phyloP scores from a whole-genome alignment of 208 protist species.

The Strigomonas culicis region DNA sequence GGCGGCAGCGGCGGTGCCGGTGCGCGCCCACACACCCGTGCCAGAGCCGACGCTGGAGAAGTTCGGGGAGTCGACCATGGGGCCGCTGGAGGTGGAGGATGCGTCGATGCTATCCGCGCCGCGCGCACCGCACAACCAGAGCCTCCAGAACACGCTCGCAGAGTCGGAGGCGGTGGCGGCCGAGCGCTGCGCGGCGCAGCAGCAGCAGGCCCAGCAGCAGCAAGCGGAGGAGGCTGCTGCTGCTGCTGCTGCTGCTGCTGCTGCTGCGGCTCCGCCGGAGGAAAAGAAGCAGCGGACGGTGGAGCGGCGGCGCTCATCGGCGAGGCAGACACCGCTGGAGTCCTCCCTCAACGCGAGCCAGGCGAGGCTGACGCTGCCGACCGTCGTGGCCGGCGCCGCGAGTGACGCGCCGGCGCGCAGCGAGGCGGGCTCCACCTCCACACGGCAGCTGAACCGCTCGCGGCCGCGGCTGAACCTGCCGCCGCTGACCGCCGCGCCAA shows the following conservation, averaged over 20 bases:
- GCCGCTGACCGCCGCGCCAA: not conserved
- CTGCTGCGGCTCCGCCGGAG: not conserved
- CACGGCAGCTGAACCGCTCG: not conserved
- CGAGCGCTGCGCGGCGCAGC: not conserved
- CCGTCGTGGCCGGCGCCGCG: not conserved
- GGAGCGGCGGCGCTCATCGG: no score
- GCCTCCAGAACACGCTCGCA: not conserved
- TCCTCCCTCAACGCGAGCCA: no score
- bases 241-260: not conserved
- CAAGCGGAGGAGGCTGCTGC: not conserved
- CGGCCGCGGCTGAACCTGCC: not conserved
- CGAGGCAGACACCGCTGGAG: no score
- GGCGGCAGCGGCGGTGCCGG: not conserved
- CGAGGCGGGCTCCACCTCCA: not conserved
- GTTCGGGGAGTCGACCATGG: not conserved
- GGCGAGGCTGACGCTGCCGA: not conserved
- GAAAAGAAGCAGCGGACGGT: not conserved
- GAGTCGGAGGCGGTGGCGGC: not conserved
- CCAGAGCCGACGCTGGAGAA: not conserved
- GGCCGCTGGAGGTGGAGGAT: not conserved
- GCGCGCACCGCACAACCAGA: not conserved
- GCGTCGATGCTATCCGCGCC: not conserved
- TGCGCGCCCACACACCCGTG: not conserved
- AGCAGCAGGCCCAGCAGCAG: not conserved
- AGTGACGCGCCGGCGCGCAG: not conserved